phyloP scores from a whole-genome alignment of 176 grass and related monocot species.

The Zoysia japonica region DNA sequence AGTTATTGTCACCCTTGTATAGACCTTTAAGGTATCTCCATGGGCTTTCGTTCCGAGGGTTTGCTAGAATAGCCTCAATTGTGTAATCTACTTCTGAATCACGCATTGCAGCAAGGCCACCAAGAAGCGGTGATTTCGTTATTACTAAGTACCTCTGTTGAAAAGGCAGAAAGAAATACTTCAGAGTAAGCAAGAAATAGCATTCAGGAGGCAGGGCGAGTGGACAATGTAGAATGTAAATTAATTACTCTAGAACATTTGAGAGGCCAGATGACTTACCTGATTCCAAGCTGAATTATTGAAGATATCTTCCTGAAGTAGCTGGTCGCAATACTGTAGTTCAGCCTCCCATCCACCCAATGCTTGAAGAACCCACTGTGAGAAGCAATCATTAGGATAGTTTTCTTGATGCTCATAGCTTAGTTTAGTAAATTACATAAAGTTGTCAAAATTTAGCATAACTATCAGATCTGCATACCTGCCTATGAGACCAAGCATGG shows the following conservation, averaged over 20 bases:
- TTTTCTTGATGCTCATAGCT: constrained; percentile 5
- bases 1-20: constrained; percentile 65
- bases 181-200: constrained; percentile 30
- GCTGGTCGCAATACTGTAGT: constrained; percentile 66
- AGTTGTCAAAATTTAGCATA: not conserved
- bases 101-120: constrained; percentile 67
- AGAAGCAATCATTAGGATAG: constrained; percentile 31
- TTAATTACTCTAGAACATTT: not conserved
- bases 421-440: constrained; percentile 21
- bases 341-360: constrained; percentile 94
- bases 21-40: constrained; percentile 90
- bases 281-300: constrained; percentile 99
- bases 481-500: constrained; percentile 97
- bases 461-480: constrained; percentile 47
- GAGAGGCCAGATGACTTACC: constrained; percentile 41
- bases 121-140: constrained; percentile 73
- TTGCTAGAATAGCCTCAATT: constrained; percentile 59
- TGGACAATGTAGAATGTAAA: not conserved
- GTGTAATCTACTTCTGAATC: constrained; percentile 88
- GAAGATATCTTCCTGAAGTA: constrained; percentile 86
- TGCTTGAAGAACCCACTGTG: constrained; percentile 89
- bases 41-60: constrained; percentile 86
- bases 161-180: constrained; percentile 3
- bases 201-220: not conserved
- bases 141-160: constrained; percentile 86